Conservation (phyloP, 139 green algal genomes). For the Chlorella sp. region DNA sequence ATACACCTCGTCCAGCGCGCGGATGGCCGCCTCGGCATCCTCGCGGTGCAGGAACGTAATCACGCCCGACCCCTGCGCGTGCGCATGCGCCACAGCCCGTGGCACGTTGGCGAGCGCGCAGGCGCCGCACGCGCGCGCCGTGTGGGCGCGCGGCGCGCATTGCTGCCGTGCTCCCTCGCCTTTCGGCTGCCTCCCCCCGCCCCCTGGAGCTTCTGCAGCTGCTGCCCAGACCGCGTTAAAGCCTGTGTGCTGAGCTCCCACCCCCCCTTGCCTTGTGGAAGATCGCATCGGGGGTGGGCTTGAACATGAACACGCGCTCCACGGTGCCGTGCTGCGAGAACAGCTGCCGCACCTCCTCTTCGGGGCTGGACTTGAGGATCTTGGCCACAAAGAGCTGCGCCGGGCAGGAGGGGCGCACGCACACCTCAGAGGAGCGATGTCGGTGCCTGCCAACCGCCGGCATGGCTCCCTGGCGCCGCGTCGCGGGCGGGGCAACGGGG, state of each 20-base stretch:
- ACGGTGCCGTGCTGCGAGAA: slow-evolving; percentile 13
- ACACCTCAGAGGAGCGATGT: neutral
- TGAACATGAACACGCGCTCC: slow-evolving; percentile 25
- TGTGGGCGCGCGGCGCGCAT: neutral
- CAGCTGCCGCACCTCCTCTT: slow-evolving; percentile 12
- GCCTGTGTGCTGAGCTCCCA: neutral
- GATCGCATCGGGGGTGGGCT: slow-evolving; percentile 16
- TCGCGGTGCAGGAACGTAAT: neutral
- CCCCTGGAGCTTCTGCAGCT: neutral
- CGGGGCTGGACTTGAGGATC: neutral
- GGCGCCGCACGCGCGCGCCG: neutral
- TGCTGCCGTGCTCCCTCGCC: neutral
- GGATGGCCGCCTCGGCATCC: neutral
- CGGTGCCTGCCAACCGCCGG: neutral
- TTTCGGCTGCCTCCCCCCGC: no score
- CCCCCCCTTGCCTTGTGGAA: slow-evolving; percentile 17
- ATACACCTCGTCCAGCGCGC: slow-evolving; percentile 15
- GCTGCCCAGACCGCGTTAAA: neutral
- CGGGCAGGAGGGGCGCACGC: neutral
- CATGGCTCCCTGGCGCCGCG: neutral
- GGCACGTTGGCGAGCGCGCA: neutral
- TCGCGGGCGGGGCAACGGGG: neutral
- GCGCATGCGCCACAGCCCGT: neutral
- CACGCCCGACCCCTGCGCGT: slow-evolving; percentile 12
- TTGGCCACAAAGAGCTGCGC: slow-evolving; percentile 21